Evolutionary conservation across 2,329 filamentous ascomycete genomes (phyloP).

Genomic region (Orbilia quercus): DNA sequence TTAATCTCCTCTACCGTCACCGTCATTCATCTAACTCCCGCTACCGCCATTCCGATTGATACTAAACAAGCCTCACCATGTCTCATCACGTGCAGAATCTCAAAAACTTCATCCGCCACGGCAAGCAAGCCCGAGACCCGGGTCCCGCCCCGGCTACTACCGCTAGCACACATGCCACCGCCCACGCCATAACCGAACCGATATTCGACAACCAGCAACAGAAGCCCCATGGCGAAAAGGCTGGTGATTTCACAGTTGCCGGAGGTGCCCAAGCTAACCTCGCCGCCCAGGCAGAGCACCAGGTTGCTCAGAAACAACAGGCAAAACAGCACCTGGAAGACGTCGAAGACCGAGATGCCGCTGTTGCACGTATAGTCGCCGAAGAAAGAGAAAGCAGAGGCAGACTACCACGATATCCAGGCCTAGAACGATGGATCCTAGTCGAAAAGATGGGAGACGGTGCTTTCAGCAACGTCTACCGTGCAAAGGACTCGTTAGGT

Average conservation of each 20-base stretch:
- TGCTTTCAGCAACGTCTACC: conserved; percentile 98
- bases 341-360: conserved; percentile 69
- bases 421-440: conserved; percentile 84
- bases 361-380: conserved; percentile 85
- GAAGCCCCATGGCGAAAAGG: conserved; percentile 67
- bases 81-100: conserved; percentile 82
- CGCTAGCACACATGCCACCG: conserved; percentile 69
- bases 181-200: conserved; percentile 71
- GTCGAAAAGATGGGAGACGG: conserved; percentile 98
- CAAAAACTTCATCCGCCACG: conserved; percentile 98
- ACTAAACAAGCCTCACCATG: conserved; percentile 66
- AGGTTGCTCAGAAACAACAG: conserved; percentile 60
- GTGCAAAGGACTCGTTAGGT: conserved; percentile 79
- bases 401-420: conserved; percentile 87
- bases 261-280: conserved; percentile 73
- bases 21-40: not conserved
- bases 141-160: conserved; percentile 70
- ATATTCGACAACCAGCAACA: conserved; percentile 61
- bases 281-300: conserved; percentile 75
- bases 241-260: conserved; percentile 72
- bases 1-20: conserved; percentile 1
- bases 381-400: conserved; percentile 88
- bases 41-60: conserved; percentile 13
- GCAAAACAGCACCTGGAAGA: conserved; percentile 66
- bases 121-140: conserved; percentile 86